These are phyloP conservation scores for Epichloe typhina DNA, from an alignment of 2,329 filamentous ascomycete genomes.

Conservation along the genomic window DNA sequence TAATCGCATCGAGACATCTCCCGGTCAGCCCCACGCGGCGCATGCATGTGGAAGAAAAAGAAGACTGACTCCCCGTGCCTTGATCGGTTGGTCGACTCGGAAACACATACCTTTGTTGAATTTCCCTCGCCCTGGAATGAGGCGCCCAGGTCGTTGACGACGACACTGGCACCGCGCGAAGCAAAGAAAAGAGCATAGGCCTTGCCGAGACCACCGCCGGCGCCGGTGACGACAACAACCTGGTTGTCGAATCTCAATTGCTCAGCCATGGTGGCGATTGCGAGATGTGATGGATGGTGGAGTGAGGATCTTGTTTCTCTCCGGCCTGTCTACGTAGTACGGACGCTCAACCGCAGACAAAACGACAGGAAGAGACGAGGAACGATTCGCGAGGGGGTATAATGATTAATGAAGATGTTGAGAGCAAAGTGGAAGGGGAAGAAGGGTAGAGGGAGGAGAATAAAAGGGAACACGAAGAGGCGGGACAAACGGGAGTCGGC, in stretches of 20 bases:
- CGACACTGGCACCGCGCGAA: constrained; percentile 81
- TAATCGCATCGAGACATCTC: constrained; percentile 19
- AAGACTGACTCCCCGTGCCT: background rate
- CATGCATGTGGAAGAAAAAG: background rate
- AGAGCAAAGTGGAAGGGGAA: constrained; percentile 4
- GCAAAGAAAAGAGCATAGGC: constrained; percentile 85
- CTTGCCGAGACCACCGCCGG: constrained; percentile 66
- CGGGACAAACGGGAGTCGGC: background rate
- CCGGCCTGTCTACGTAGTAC: background rate
- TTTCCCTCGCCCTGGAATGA: constrained; percentile 88
- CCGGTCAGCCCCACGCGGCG: background rate
- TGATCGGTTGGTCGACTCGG: background rate
- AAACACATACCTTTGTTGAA: constrained; percentile 57
- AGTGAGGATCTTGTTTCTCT: background rate
- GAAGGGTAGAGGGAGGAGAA: constrained; percentile 3
- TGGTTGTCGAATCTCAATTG: constrained; percentile 74
- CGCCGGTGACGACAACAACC: constrained; percentile 71
- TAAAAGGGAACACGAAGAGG: background rate
- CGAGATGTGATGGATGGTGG: constrained; percentile 7
- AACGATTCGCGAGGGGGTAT: background rate
- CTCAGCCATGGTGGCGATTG: constrained; percentile 38
- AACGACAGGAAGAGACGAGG: constrained; percentile 3
- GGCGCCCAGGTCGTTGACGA: constrained; percentile 90
- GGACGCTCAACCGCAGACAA: constrained; percentile 5
- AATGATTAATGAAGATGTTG: background rate